Conservation (phyloP, 1,139 yeast genomes). For the Saccharomyces hybrid region DNA sequence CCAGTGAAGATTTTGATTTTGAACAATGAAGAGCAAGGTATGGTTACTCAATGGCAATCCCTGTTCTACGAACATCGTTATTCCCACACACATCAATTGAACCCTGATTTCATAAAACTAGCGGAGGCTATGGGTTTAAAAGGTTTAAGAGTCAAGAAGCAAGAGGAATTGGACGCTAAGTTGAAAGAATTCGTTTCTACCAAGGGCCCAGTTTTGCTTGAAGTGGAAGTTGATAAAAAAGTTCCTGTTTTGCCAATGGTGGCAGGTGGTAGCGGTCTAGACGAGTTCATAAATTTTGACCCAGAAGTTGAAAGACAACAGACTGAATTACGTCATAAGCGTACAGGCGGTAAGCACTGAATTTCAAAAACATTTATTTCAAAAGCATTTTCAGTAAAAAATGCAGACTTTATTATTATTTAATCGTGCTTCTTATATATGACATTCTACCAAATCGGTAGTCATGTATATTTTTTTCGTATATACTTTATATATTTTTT, state of each 20-base stretch:
- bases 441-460: not conserved
- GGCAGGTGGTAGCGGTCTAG: slow-evolving; percentile 90
- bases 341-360: slow-evolving; percentile 36
- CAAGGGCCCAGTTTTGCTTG: slow-evolving; percentile 82
- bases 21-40: slow-evolving; percentile 98
- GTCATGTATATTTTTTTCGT: not conserved
- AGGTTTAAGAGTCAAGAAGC: slow-evolving; percentile 66
- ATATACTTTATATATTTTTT: not conserved
- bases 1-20: slow-evolving; percentile 84
- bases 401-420: not conserved
- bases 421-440: not conserved
- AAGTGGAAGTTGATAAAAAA: slow-evolving; percentile 87
- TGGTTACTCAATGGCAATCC: slow-evolving; percentile 99
- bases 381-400: not conserved
- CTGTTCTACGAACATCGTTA: slow-evolving; percentile 93
- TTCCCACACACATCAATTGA: slow-evolving; percentile 90
- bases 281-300: slow-evolving; percentile 84
- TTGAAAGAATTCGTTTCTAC: slow-evolving; percentile 68
- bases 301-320: slow-evolving; percentile 72
- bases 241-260: slow-evolving; percentile 99
- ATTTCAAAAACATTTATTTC: not conserved
- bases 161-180: slow-evolving; percentile 55
- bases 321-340: slow-evolving; percentile 40
- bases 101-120: slow-evolving; percentile 86
- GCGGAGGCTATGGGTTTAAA: slow-evolving; percentile 92